phyloP scores from a whole-genome alignment of 2,329 filamentous ascomycete genomes.

The Herpotrichia juniperi region DNA sequence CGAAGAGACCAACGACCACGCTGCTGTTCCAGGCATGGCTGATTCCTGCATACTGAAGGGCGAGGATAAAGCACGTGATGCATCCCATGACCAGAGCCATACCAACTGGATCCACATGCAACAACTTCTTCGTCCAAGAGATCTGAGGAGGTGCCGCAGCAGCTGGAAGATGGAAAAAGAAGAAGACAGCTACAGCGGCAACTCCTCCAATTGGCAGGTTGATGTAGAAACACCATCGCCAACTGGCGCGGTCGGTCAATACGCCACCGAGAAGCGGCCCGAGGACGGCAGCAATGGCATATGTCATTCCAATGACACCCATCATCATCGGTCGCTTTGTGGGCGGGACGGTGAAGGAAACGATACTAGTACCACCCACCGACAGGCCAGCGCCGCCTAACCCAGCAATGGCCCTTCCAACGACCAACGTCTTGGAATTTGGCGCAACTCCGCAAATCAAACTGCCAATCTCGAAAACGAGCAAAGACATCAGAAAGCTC shows the following conservation, averaged over 20 bases:
- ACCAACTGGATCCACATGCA: constrained; percentile 55
- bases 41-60: constrained; percentile 53
- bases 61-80: constrained; percentile 51
- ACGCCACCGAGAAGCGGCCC: constrained; percentile 51
- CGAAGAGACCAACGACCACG: constrained; percentile 54
- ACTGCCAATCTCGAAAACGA: constrained; percentile 62
- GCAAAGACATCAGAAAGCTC: constrained; percentile 37
- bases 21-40: constrained; percentile 33
- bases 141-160: constrained; percentile 23
- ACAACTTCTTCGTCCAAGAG: constrained; percentile 43
- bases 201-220: constrained; percentile 55
- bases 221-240: constrained; percentile 55
- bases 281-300: constrained; percentile 42
- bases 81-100: constrained; percentile 47
- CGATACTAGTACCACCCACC: constrained; percentile 45
- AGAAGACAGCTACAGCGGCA: constrained; percentile 43
- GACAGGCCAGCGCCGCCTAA: constrained; percentile 27
- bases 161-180: constrained; percentile 47
- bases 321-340: constrained; percentile 46
- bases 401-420: constrained; percentile 46
- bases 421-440: constrained; percentile 40
- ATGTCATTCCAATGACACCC: constrained; percentile 45
- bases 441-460: constrained; percentile 54
- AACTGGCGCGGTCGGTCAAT: constrained; percentile 43
- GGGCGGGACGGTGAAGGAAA: constrained; percentile 51